phyloP scores from a whole-genome alignment of 2,329 filamentous ascomycete species.

The Pestalotiopsis sp. region DNA sequence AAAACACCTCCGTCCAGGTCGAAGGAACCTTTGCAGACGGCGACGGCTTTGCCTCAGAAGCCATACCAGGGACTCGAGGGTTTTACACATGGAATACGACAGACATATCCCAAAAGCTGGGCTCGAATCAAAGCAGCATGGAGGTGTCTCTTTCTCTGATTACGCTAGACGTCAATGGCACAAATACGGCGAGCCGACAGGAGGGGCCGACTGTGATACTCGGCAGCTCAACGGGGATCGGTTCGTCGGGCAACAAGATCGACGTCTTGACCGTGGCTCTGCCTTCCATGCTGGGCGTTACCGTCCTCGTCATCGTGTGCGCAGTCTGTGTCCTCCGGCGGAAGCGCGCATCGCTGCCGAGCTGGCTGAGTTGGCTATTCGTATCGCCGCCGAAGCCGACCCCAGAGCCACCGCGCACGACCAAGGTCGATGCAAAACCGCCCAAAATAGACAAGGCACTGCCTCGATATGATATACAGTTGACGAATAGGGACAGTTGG shows the following conservation, averaged over 20 bases:
- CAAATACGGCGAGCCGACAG: background rate
- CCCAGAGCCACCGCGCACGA: background rate
- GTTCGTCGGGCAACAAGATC: background rate
- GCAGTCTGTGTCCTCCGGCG: background rate
- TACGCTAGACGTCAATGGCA: background rate
- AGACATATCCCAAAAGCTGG: background rate
- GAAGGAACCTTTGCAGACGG: background rate
- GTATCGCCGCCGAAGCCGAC: background rate
- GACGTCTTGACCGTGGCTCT: background rate
- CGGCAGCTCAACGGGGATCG: background rate
- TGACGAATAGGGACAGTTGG: conserved; percentile 2
- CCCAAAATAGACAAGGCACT: background rate
- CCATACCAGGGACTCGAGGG: background rate
- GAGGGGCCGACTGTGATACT: background rate
- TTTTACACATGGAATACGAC: conserved; percentile 7
- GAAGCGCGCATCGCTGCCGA: background rate
- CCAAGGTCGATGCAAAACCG: background rate
- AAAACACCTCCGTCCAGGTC: background rate
- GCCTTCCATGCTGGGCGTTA: background rate
- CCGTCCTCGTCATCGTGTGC: background rate
- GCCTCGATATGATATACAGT: background rate
- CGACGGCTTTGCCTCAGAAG: background rate
- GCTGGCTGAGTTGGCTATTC: background rate
- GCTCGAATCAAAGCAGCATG: background rate
- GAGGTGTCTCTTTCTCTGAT: background rate